Evolutionary conservation across 345 rosid genomes (phyloP), one percentile per base, ranked within the genome.

Genomic region (Abelmoschus esculentus): DNA sequence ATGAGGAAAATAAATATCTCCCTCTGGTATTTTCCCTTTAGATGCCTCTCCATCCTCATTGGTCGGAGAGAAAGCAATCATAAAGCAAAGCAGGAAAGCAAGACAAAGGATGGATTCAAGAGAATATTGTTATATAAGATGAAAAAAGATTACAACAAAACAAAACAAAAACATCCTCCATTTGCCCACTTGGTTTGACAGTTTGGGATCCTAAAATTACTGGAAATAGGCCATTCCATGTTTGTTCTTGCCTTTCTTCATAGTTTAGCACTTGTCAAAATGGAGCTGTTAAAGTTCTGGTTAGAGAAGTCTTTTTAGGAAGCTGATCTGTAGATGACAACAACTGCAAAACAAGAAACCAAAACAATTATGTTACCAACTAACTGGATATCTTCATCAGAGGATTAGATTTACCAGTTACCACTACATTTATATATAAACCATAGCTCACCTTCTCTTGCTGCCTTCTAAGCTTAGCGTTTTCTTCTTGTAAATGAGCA

Each of bases 251-350:
- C 28, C 57, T 53, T 59, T 8, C 36, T 32, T 32, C 36, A 4
- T 38, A 38, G 42, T 7, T 50, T 34, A 73, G 62, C 65, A 56
- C 81, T 72, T 68, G 76, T 84, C 58, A 87, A 80, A 84, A 84
- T 60, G 89, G 89, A 70, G 88, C 82, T 2, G 82, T 76, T 59
- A 54, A 77, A 72, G 85, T 77, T 75, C 89, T 77, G 22, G 11
- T 53, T 22, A 87, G 80, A 12, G 53, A 57, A 4, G 32, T 70
- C 83, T 78, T 84, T 82, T 80, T 73, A 4, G 86, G 82, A 36
- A 50, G 40, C 71, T 70, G 78, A 44, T 73, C 65, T 42, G 79
- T 57, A 46, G 81, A 74, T 10, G 78, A 67, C 79, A 67, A 36
- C 7, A 69, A 47, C 87, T 77, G 80, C 18, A 66, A 70, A 70